phyloP scores from a whole-genome alignment of 768 basidiomycete species.

The Leccinum broughii region DNA sequence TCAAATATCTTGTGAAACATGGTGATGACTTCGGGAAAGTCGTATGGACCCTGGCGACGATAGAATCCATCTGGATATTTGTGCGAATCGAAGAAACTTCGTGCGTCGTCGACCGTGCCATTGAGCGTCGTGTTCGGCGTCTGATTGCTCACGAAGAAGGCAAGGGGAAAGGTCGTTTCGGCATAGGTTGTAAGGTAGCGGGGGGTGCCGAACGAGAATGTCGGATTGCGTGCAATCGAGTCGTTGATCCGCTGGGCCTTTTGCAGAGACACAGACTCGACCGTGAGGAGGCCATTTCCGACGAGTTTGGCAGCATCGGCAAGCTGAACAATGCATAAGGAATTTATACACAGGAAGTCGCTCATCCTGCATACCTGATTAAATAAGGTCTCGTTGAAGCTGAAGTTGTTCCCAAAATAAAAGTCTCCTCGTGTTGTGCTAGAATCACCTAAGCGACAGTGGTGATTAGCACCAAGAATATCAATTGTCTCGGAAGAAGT shows the following conservation, averaged over 20 bases:
- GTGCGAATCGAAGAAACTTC: slow-evolving; percentile 21
- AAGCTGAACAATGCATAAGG: slow-evolving; percentile 12
- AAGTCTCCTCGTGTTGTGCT: slow-evolving; percentile 27
- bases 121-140: slow-evolving; percentile 19
- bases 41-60: slow-evolving; percentile 21
- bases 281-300: slow-evolving; percentile 18
- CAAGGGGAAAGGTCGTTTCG: slow-evolving; percentile 24
- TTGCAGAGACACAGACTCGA: slow-evolving; percentile 24
- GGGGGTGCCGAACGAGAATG: slow-evolving; percentile 21
- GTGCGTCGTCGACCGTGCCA: slow-evolving; percentile 15
- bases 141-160: slow-evolving; percentile 27
- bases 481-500: neutral
- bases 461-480: neutral
- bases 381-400: slow-evolving; percentile 29
- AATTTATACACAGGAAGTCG: neutral
- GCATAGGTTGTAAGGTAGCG: slow-evolving; percentile 23
- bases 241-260: slow-evolving; percentile 27
- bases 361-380: slow-evolving; percentile 13
- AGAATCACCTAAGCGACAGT: slow-evolving; percentile 18
- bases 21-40: neutral
- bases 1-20: slow-evolving; percentile 3
- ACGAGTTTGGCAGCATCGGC: slow-evolving; percentile 18
- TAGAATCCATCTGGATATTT: slow-evolving; percentile 20
- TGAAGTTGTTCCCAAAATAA: slow-evolving; percentile 29
- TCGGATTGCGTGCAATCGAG: slow-evolving; percentile 28